These are phyloP conservation scores for Ballota nigra DNA, from an alignment of 257 asterid species.

Conservation along the genomic window DNA sequence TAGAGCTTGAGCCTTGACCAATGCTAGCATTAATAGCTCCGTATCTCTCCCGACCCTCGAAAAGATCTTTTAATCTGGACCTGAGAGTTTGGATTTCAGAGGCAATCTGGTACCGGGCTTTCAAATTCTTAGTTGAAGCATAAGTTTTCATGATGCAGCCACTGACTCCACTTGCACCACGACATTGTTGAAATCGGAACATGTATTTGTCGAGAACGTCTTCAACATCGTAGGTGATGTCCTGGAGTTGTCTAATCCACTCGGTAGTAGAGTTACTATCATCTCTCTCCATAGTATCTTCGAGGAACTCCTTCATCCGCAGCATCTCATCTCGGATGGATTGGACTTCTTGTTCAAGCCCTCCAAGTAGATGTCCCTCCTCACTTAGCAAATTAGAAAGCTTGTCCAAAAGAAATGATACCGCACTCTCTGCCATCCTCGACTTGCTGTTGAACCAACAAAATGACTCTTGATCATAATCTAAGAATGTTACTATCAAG, in stretches of 20 bases:
- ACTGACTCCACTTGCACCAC: not conserved
- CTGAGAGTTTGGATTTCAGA: constrained; percentile 19
- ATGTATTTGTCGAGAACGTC: constrained; percentile 20
- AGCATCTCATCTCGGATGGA: constrained; percentile 26
- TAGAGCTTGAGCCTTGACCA: not conserved
- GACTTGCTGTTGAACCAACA: not conserved
- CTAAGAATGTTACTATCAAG: too few species aligned
- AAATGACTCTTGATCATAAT: not conserved
- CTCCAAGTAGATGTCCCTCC: constrained; percentile 18
- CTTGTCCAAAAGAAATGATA: constrained; percentile 22
- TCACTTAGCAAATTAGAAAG: constrained; percentile 21
- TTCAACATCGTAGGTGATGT: constrained; percentile 32
- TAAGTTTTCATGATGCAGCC: not conserved
- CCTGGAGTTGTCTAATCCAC: constrained; percentile 43
- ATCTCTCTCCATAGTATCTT: constrained; percentile 38
- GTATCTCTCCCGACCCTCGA: constrained; percentile 11
- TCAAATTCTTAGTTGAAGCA: constrained; percentile 13
- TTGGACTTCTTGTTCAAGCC: constrained; percentile 14
- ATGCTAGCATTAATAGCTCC: not conserved
- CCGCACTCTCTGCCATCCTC: constrained; percentile 37
- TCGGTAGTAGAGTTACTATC: constrained; percentile 23
- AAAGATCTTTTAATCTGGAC: constrained; percentile 3
- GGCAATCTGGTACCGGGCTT: constrained; percentile 17
- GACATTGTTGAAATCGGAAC: constrained; percentile 3
- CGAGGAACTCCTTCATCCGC: constrained; percentile 32